Percentiles rank a stretch among this genome's conserved stretches.
Evolutionary conservation across 177 flowering plant species (phyloP).

Genomic region (Vitis hybrid): DNA sequence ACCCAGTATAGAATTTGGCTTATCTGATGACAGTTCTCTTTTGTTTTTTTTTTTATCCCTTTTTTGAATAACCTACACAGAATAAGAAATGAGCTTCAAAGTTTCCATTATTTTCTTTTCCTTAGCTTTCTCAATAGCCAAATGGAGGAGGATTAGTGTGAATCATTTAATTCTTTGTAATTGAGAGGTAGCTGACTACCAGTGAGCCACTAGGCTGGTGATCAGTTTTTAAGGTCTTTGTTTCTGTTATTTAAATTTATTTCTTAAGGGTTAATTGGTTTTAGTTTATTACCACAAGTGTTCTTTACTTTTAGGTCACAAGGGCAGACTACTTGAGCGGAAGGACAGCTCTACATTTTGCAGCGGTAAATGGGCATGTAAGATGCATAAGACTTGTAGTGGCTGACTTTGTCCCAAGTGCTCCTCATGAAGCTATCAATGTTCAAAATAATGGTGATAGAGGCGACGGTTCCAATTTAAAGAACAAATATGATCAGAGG

Average conservation of each 20-base stretch:
- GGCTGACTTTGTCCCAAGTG: slow-evolving; percentile 87
- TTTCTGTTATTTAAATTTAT: not conserved
- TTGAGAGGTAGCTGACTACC: not conserved
- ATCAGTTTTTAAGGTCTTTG: not conserved
- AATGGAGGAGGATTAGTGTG: not conserved
- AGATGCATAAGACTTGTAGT: slow-evolving; percentile 86
- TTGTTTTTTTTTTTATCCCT: not conserved
- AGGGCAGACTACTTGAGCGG: slow-evolving; percentile 97
- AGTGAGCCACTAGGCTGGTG: not conserved
- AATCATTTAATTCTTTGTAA: not conserved
- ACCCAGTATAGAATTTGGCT: too few relatives aligned
- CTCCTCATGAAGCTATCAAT: slow-evolving; percentile 50
- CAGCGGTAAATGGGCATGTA: slow-evolving; percentile 89
- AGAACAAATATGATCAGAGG: slow-evolving; percentile 54
- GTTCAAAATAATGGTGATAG: slow-evolving; percentile 33
- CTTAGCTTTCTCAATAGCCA: not conserved
- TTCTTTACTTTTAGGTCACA: slow-evolving; percentile 49
- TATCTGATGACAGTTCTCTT: too few relatives aligned
- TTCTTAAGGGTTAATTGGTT: not conserved
- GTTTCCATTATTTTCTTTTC: not conserved
- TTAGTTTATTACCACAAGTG: not conserved
- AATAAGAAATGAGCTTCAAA: not conserved
- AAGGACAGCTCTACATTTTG: slow-evolving; percentile 94
- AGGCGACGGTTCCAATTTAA: slow-evolving; percentile 34
- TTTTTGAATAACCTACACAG: too few relatives aligned